These are phyloP conservation scores for Straminergon stramineum DNA, from an alignment of 225 moss, liverwort and hornwort species.

Conservation along the genomic window DNA sequence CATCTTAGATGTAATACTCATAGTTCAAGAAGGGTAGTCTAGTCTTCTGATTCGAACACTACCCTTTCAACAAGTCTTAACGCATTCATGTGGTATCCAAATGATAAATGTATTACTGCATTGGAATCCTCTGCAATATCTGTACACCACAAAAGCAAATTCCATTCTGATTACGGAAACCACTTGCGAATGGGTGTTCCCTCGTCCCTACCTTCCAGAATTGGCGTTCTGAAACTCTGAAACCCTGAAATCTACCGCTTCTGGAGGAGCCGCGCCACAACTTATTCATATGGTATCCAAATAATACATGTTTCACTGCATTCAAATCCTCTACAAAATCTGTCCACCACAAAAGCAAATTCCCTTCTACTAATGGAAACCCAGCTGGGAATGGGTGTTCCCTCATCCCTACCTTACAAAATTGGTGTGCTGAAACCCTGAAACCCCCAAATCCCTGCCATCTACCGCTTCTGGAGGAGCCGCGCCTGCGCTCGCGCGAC, in stretches of 20 bases:
- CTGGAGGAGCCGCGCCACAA: background rate
- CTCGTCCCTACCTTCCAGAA: background rate
- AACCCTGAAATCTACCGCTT: background rate
- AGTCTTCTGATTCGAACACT: background rate
- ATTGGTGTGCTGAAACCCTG: background rate
- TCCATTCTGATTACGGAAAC: background rate
- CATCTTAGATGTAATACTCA: background rate
- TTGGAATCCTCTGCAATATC: background rate
- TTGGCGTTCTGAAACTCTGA: background rate
- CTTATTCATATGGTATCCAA: background rate
- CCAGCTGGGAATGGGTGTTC: background rate
- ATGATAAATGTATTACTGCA: background rate
- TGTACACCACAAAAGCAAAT: background rate
- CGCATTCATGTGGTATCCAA: background rate
- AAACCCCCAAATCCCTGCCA: background rate
- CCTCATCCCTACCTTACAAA: background rate
- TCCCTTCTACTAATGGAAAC: background rate
- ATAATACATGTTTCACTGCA: background rate
- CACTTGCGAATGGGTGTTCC: background rate
- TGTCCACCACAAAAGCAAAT: background rate
- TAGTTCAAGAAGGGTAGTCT: background rate
- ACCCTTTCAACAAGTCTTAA: background rate
- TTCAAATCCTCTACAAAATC: background rate
- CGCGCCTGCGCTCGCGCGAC: conserved; percentile 26
- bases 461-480: background rate